These are phyloP conservation scores for Hibiscus tridactylites DNA, from an alignment of 345 rosid species.

Conservation along the genomic window DNA sequence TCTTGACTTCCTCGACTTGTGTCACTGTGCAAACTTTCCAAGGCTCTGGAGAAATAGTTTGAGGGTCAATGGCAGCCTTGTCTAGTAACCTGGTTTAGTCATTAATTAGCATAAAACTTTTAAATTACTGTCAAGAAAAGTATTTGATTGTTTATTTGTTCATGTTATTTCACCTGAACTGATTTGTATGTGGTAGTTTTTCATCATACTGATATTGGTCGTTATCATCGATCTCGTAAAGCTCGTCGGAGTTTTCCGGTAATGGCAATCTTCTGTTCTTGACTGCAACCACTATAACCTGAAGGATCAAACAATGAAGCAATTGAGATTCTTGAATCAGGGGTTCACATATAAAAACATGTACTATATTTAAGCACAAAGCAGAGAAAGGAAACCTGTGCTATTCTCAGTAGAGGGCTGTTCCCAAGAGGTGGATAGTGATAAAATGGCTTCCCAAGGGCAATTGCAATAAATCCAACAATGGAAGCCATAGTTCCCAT, in stretches of 20 bases:
- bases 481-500: conserved; percentile 23
- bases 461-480: conserved; percentile 23
- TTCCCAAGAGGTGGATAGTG: conserved; percentile 28
- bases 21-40: conserved; percentile 60
- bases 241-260: conserved; percentile 33
- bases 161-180: neutral
- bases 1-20: conserved; percentile 39
- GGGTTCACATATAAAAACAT: neutral
- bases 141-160: neutral
- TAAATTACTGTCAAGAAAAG: neutral
- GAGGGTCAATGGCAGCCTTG: conserved; percentile 42
- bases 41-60: conserved; percentile 21
- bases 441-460: conserved; percentile 33
- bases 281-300: conserved; percentile 45
- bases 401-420: conserved; percentile 29
- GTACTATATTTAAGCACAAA: neutral
- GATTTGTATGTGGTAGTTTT: conserved; percentile 3
- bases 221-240: conserved; percentile 29
- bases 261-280: conserved; percentile 34
- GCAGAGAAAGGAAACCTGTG: conserved; percentile 27
- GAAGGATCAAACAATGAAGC: neutral
- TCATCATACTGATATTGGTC: conserved; percentile 33
- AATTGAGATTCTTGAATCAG: neutral
- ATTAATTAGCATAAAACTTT: neutral
- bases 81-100: conserved; percentile 34